phyloP scores from a whole-genome alignment of 2,329 filamentous ascomycete genomes.

The Claviceps purpurea region DNA sequence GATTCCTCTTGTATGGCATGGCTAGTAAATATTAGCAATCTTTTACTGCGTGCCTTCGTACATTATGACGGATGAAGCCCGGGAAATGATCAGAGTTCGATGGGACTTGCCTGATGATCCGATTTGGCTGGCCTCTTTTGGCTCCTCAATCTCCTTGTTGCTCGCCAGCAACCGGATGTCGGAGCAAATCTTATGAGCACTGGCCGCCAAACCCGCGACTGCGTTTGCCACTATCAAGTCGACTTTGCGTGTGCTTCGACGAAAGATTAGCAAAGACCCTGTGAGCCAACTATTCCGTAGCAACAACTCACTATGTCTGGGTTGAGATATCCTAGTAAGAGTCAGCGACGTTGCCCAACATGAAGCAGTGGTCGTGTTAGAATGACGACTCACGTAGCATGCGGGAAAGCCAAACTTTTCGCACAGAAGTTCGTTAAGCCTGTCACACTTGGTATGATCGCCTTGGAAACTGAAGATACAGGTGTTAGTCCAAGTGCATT shows the following conservation, averaged over 20 bases:
- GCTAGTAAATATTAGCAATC: constrained; percentile 18
- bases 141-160: constrained; percentile 77
- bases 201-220: constrained; percentile 66
- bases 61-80: background rate
- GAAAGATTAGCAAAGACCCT: background rate
- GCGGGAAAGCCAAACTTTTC: constrained; percentile 38
- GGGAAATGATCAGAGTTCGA: background rate
- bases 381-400: constrained; percentile 30
- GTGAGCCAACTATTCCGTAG: background rate
- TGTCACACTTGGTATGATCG: constrained; percentile 34
- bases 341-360: background rate
- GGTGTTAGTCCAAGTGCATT: background rate
- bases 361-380: constrained; percentile 44
- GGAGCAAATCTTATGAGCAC: constrained; percentile 53
- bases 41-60: constrained; percentile 25
- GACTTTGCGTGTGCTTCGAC: constrained; percentile 53
- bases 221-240: constrained; percentile 72
- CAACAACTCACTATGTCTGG: constrained; percentile 35
- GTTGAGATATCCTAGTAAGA: constrained; percentile 35
- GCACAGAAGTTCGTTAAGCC: constrained; percentile 42
- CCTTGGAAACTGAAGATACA: constrained; percentile 25
- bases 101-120: constrained; percentile 28
- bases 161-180: constrained; percentile 63
- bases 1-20: constrained; percentile 20
- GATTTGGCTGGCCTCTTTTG: constrained; percentile 69